phyloP scores from a whole-genome alignment of 1,139 yeast species.

The Nakaseomyces glabratus region DNA sequence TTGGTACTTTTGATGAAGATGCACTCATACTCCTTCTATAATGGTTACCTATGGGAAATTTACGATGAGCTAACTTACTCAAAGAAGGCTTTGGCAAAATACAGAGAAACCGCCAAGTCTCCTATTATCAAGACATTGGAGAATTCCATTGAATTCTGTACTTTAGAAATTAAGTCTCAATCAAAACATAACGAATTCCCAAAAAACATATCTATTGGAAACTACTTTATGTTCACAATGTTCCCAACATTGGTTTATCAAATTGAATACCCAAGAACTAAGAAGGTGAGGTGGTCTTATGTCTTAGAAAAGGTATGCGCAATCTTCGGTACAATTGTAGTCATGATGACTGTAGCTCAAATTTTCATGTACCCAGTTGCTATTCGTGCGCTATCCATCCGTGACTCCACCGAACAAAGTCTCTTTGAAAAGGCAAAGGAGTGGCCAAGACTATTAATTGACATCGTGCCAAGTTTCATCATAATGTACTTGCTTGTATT shows the following conservation, averaged over 20 bases:
- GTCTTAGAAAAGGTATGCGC: constrained; percentile 67
- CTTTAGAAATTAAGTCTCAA: constrained; percentile 52
- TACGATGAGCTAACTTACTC: constrained; percentile 48
- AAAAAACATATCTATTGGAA: constrained; percentile 49
- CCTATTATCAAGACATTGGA: constrained; percentile 32
- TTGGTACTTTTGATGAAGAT: constrained; percentile 82
- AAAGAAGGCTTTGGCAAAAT: constrained; percentile 27
- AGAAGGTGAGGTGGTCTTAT: constrained; percentile 57
- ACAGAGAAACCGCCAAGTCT: constrained; percentile 17
- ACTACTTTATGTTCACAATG: constrained; percentile 74
- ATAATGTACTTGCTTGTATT: constrained; percentile 69
- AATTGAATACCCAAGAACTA: constrained; percentile 70
- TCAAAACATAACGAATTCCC: constrained; percentile 45
- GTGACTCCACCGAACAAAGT: constrained; percentile 36
- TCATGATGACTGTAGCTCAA: constrained; percentile 81
- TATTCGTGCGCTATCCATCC: constrained; percentile 44
- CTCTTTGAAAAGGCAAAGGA: constrained; percentile 36
- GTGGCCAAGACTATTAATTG: constrained; percentile 59
- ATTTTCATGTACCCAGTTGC: constrained; percentile 70
- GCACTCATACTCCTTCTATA: constrained; percentile 83
- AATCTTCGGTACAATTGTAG: constrained; percentile 72
- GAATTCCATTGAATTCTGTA: constrained; percentile 51
- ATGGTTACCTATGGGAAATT: constrained; percentile 76
- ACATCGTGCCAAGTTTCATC: constrained; percentile 71
- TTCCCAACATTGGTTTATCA: constrained; percentile 86